phyloP scores from a whole-genome alignment of 768 basidiomycete genomes.

The Artomyces pyxidatus region DNA sequence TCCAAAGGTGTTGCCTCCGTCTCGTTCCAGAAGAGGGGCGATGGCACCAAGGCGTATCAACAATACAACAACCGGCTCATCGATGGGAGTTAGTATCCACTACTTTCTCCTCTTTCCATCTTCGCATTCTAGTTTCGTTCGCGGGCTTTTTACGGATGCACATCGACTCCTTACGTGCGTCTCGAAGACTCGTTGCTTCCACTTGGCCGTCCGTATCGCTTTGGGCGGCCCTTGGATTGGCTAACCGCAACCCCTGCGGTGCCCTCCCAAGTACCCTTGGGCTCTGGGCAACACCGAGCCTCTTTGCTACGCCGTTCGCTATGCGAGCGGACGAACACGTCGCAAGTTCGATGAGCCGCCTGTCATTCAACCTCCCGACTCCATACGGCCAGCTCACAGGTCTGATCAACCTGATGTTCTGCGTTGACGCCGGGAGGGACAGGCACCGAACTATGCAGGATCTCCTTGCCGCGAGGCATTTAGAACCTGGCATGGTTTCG shows the following conservation, averaged over 20 bases:
- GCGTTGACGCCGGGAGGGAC: constrained; percentile 1
- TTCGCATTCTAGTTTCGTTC: constrained; percentile 18
- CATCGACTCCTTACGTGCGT: not conserved
- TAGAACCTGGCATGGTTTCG: constrained; percentile 3
- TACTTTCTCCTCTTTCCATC: constrained; percentile 27
- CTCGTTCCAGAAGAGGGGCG: constrained; percentile 77
- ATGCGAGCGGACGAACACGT: too few species aligned
- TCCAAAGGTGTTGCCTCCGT: constrained; percentile 90
- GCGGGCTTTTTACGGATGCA: not conserved
- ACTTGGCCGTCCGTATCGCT: too few species aligned
- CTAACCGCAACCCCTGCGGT: too few species aligned
- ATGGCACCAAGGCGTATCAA: constrained; percentile 85
- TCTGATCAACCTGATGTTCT: constrained; percentile 10
- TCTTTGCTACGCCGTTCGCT: too few species aligned
- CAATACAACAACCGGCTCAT: constrained; percentile 98
- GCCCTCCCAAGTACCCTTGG: too few species aligned
- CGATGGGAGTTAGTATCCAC: constrained; percentile 99
- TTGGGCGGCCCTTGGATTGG: too few species aligned
- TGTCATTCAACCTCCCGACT: constrained; percentile 6
- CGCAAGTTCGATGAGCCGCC: too few species aligned
- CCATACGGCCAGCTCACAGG: constrained; percentile 3
- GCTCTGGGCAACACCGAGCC: too few species aligned
- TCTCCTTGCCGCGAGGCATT: constrained; percentile 1
- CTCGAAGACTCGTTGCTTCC: constrained; percentile 2
- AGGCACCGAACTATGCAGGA: not conserved